Evolutionary conservation across 495 filamentous ascomycete species (phyloP).

Genomic region (Hypoxylon rickii): DNA sequence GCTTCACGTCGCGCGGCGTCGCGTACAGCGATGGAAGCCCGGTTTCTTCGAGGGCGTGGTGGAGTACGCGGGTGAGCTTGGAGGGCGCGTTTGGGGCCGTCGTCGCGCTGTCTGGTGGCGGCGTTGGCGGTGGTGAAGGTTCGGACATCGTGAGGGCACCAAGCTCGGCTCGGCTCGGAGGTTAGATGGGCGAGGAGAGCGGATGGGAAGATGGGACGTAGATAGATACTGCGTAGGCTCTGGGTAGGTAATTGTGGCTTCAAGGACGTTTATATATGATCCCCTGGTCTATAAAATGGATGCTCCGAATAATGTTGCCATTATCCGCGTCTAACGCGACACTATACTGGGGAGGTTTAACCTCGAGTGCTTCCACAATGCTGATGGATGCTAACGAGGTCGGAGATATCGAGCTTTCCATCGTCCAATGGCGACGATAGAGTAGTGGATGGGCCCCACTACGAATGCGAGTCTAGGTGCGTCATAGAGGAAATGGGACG

Average conservation of each 20-base stretch:
- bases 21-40: conserved; percentile 54
- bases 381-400: no score
- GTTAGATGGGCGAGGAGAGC: neutral
- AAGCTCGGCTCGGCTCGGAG: neutral
- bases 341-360: no score
- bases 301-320: no score
- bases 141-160: no score
- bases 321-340: no score
- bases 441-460: neutral
- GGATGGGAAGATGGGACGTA: neutral
- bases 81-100: neutral
- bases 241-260: no score
- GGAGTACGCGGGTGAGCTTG: neutral
- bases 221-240: no score
- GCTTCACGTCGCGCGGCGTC: conserved; percentile 65
- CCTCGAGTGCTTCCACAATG: no score
- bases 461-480: neutral
- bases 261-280: no score
- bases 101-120: neutral
- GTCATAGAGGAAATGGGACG: neutral
- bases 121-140: no score
- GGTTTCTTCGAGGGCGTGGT: conserved; percentile 10
- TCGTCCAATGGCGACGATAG: neutral
- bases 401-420: neutral
- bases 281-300: no score